Conservation (phyloP, 2,329 filamentous ascomycete genomes). For the Bretziella fagacearum region DNA sequence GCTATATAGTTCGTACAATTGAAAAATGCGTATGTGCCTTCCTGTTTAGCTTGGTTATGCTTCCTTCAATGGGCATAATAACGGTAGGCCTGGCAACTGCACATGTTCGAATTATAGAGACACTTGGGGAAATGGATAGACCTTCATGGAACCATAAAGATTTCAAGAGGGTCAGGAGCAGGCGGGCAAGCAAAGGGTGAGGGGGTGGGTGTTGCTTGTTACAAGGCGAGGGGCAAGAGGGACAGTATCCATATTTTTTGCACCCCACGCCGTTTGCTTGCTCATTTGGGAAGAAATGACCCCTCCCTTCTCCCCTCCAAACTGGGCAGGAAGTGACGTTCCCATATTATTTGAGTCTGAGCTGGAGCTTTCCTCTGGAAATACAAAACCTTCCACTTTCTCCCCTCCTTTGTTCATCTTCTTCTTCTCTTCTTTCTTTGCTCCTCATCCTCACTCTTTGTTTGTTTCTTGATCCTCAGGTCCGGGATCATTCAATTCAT, state of each 20-base stretch:
- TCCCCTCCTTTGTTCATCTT: slow-evolving; percentile 12
- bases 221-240: background rate
- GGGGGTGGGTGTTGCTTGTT: slow-evolving; percentile 10
- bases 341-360: slow-evolving; percentile 6
- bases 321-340: slow-evolving; percentile 5
- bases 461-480: slow-evolving; percentile 14
- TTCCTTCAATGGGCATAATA: too few species aligned
- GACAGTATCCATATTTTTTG: slow-evolving; percentile 8
- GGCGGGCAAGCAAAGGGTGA: background rate
- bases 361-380: slow-evolving; percentile 7
- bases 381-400: slow-evolving; percentile 15
- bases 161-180: background rate
- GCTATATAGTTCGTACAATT: too few species aligned
- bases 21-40: background rate
- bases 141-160: slow-evolving; percentile 9
- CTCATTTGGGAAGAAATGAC: background rate
- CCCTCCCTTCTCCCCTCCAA: background rate
- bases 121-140: background rate
- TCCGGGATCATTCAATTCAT: slow-evolving; percentile 14
- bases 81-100: background rate
- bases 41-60: too few species aligned
- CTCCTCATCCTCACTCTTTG: slow-evolving; percentile 14
- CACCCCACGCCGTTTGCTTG: slow-evolving; percentile 8
- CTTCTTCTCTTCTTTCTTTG: slow-evolving; percentile 14
- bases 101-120: too few species aligned